phyloP scores from a whole-genome alignment of 2,329 filamentous ascomycete species.

The Cordyceps cateniannulata region DNA sequence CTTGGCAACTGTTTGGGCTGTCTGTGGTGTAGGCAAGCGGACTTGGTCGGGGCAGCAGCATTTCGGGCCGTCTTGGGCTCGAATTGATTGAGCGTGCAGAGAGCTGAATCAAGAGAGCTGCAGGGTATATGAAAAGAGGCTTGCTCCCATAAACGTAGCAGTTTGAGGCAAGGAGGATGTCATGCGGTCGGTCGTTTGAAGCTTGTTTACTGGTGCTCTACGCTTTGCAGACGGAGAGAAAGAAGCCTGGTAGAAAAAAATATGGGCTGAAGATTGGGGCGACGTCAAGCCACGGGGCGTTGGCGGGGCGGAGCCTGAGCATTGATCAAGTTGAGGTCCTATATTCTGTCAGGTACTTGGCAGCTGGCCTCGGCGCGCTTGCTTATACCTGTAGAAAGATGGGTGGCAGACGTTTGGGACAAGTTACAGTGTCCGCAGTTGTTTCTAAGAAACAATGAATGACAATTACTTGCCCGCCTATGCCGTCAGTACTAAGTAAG shows the following conservation, averaged over 20 bases:
- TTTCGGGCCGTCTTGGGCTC: background rate
- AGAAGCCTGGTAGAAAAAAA: background rate
- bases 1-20: background rate
- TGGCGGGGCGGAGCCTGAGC: background rate
- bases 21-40: background rate
- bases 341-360: background rate
- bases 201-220: background rate
- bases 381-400: too few relatives aligned
- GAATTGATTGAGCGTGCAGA: background rate
- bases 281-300: background rate
- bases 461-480: background rate
- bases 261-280: background rate
- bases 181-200: background rate
- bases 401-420: background rate
- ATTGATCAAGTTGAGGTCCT: too few relatives aligned
- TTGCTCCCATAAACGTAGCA: background rate
- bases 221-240: background rate
- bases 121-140: background rate
- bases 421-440: background rate
- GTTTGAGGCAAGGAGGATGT: background rate
- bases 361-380: background rate
- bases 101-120: background rate
- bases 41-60: background rate
- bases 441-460: background rate
- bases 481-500: background rate